Evolutionary conservation across 2,329 filamentous ascomycete genomes (phyloP).

Genomic region (Hypoxylon sp.): DNA sequence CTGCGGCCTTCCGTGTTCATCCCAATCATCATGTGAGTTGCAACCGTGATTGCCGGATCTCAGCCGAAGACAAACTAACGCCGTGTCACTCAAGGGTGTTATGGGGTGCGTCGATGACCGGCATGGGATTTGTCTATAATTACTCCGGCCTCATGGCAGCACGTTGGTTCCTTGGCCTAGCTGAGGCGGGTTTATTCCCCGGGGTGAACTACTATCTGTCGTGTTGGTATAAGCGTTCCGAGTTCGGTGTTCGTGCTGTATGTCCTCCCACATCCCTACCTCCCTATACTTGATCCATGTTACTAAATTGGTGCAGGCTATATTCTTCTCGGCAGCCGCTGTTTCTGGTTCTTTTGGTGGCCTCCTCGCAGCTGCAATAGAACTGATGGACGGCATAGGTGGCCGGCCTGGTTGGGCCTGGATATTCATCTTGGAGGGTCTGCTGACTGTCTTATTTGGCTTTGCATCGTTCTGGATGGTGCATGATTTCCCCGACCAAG

Average conservation of each 20-base stretch:
- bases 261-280: slow-evolving; percentile 37
- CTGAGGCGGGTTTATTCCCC: slow-evolving; percentile 81
- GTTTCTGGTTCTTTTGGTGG: slow-evolving; percentile 84
- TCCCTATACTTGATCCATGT: not conserved
- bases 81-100: slow-evolving; percentile 59
- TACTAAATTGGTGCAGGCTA: slow-evolving; percentile 59
- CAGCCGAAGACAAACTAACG: slow-evolving; percentile 42
- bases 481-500: slow-evolving; percentile 84
- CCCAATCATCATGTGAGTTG: slow-evolving; percentile 80
- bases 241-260: slow-evolving; percentile 80
- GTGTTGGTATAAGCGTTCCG: slow-evolving; percentile 85
- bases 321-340: slow-evolving; percentile 87
- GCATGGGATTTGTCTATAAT: slow-evolving; percentile 75
- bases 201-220: slow-evolving; percentile 84
- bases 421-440: slow-evolving; percentile 79
- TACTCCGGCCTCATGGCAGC: slow-evolving; percentile 76
- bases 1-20: slow-evolving; percentile 83
- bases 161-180: slow-evolving; percentile 78
- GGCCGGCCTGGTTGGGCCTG: slow-evolving; percentile 70
- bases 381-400: slow-evolving; percentile 75
- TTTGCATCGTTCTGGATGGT: slow-evolving; percentile 81
- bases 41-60: slow-evolving; percentile 19
- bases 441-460: slow-evolving; percentile 77
- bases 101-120: slow-evolving; percentile 78
- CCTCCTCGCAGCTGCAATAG: slow-evolving; percentile 78